Conservation (phyloP, 164 flowering plant species). For the Chimonanthus salicifolius region DNA sequence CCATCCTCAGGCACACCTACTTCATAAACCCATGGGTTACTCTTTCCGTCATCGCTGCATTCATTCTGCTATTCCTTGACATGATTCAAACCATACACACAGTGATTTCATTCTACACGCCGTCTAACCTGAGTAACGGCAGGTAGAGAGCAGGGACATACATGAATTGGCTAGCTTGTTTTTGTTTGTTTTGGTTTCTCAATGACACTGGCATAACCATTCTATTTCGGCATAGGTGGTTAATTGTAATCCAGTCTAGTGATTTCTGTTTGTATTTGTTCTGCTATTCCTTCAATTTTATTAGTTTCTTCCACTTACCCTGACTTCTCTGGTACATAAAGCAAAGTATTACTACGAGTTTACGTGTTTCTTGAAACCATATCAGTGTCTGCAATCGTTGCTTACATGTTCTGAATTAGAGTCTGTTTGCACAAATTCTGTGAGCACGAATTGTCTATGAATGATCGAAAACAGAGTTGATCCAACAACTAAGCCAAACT, state of each 20-base stretch:
- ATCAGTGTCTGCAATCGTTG: too few relatives aligned
- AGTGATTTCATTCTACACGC: background rate
- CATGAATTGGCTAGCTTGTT: background rate
- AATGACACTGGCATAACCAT: too few relatives aligned
- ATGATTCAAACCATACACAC: background rate
- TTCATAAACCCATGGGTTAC: constrained; percentile 56
- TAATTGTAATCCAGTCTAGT: background rate
- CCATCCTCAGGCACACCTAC: constrained; percentile 44
- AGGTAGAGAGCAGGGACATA: background rate
- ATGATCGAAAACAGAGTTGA: too few relatives aligned
- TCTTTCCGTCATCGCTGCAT: constrained; percentile 26
- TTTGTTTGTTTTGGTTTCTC: background rate
- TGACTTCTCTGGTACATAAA: too few relatives aligned
- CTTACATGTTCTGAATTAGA: too few relatives aligned
- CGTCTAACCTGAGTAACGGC: background rate
- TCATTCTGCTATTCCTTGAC: constrained; percentile 1
- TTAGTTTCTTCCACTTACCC: too few relatives aligned
- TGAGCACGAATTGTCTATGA: too few relatives aligned
- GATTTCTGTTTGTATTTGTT: background rate
- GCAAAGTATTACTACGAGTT: too few relatives aligned
- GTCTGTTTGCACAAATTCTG: too few relatives aligned
- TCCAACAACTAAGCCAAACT: too few relatives aligned
- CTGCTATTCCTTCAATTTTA: background rate
- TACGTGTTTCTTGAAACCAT: too few relatives aligned
- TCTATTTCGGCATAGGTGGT: background rate